These are phyloP conservation scores for Alternaria hordeiaustralica DNA, from an alignment of 2,329 filamentous ascomycete species.

Conservation along the genomic window DNA sequence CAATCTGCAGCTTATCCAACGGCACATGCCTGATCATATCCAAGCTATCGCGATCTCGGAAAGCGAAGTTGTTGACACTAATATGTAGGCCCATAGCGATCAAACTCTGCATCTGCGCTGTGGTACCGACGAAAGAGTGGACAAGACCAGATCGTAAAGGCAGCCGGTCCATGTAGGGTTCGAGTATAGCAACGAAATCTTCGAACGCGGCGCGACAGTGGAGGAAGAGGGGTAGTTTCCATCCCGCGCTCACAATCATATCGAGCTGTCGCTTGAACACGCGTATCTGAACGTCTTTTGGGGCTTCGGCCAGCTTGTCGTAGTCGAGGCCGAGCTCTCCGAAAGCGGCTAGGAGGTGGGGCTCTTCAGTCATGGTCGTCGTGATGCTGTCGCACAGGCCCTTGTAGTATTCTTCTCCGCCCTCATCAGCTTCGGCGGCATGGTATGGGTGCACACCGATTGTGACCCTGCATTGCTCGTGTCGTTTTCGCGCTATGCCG, in stretches of 20 bases:
- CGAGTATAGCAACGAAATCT: slow-evolving; percentile 54
- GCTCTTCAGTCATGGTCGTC: slow-evolving; percentile 19
- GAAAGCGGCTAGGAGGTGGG: slow-evolving; percentile 51
- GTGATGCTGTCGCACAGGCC: slow-evolving; percentile 32
- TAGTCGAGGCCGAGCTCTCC: slow-evolving; percentile 61
- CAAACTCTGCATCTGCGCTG: slow-evolving; percentile 50
- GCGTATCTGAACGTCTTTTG: slow-evolving; percentile 51
- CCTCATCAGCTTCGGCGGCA: slow-evolving; percentile 51
- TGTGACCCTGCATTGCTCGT: slow-evolving; percentile 52
- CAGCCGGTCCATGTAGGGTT: slow-evolving; percentile 48
- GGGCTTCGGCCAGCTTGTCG: slow-evolving; percentile 53
- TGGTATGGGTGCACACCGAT: slow-evolving; percentile 62
- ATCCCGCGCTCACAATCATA: slow-evolving; percentile 41
- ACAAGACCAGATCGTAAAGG: slow-evolving; percentile 46
- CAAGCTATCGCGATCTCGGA: slow-evolving; percentile 48
- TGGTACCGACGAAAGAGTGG: slow-evolving; percentile 51
- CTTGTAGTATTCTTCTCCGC: slow-evolving; percentile 33
- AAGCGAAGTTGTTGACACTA: slow-evolving; percentile 60
- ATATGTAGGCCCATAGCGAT: slow-evolving; percentile 51
- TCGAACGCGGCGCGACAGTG: slow-evolving; percentile 53
- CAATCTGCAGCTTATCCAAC: slow-evolving; percentile 52
- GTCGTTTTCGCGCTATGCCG: slow-evolving; percentile 26
- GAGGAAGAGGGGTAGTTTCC: slow-evolving; percentile 51
- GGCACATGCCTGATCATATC: slow-evolving; percentile 54
- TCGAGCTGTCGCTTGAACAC: slow-evolving; percentile 54